Evolutionary conservation across 441 rosid genomes (phyloP), one percentile per base, ranked within the genome.

Genomic region (Bocquillonia castaneifolia): DNA sequence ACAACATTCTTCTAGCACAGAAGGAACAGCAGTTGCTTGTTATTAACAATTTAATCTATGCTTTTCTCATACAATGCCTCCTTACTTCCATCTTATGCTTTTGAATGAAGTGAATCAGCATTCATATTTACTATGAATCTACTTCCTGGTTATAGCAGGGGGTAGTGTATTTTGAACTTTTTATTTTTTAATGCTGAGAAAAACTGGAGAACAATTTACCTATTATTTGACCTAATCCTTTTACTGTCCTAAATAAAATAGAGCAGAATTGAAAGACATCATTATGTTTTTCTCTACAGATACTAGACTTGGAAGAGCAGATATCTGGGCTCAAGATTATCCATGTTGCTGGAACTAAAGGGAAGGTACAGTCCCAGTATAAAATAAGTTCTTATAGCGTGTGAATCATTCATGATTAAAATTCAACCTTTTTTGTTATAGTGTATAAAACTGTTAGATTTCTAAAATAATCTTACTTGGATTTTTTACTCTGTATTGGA

Each of bases 341-440:
- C 75, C 98, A 92, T 80, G 91, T 92, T 56, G 93, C 95, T 58
- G 98, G 98, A 72, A 92, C 98, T 5, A 90, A 92, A 76, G 98
- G 98, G 70, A 92, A 92, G 92, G 98, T 90, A 76, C 26, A 34
- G 59, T 61, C 7, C 63, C 10, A 12, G 66, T 72, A 64, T 42
- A 45, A 61, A 52, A 48, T 69, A 58, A 67, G 64, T 61, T 23
- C 23, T 14, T 64, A 31, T n/a, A n/a, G n/a, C n/a, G n/a, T n/a
- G n/a, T n/a, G n/a, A n/a, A n/a, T n/a, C n/a, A n/a, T n/a, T n/a
- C n/a, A n/a, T n/a, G n/a, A n/a, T n/a, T n/a, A n/a, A n/a, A n/a
- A n/a, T n/a, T n/a, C n/a, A n/a, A n/a, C 9, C 40, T 3, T 36
- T 36, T 36, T 36, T 36, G 40, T 36, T n/a, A n/a, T n/a, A n/a